A percentile compares a stretch with the other conserved stretches of the same genome.
Evolutionary conservation across 495 filamentous ascomycete genomes (phyloP).

Genomic region (Neurospora tetraspora): DNA sequence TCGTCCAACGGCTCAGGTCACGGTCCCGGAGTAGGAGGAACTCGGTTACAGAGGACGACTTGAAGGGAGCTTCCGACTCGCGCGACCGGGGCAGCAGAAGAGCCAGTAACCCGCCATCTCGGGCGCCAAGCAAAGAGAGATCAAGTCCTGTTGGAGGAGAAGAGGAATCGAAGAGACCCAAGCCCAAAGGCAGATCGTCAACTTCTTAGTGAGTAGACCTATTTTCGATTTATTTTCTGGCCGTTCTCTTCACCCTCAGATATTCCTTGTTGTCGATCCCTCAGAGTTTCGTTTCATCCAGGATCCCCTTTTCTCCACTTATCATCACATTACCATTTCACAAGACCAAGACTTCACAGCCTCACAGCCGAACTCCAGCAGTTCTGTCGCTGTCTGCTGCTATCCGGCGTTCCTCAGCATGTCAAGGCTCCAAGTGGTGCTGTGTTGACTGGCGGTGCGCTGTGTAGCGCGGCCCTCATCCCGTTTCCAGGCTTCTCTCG

Average conservation of each 20-base stretch:
- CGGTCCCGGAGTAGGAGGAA: background rate
- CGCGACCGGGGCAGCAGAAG: background rate
- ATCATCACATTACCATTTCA: background rate
- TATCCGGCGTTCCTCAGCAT: background rate
- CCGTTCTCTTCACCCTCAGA: background rate
- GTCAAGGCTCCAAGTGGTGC: background rate
- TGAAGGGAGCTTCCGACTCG: background rate
- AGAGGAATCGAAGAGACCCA: background rate
- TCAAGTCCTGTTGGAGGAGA: background rate
- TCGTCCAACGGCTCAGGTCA: background rate
- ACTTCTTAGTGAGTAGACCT: conserved; percentile 10
- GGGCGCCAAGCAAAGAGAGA: background rate
- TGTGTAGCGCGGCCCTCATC: background rate
- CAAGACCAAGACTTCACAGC: background rate
- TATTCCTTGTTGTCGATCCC: conserved; percentile 1
- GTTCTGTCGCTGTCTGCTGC: background rate
- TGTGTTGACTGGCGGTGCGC: background rate
- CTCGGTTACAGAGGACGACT: background rate
- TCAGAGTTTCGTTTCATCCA: background rate
- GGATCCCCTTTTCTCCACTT: background rate
- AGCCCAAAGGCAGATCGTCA: conserved; percentile 7
- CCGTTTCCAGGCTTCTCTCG: background rate
- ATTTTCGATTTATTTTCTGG: background rate
- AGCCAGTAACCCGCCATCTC: background rate
- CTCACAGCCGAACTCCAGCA: background rate